Conservation (phyloP, 495 filamentous ascomycete genomes). For the Neurospora cerealis region DNA sequence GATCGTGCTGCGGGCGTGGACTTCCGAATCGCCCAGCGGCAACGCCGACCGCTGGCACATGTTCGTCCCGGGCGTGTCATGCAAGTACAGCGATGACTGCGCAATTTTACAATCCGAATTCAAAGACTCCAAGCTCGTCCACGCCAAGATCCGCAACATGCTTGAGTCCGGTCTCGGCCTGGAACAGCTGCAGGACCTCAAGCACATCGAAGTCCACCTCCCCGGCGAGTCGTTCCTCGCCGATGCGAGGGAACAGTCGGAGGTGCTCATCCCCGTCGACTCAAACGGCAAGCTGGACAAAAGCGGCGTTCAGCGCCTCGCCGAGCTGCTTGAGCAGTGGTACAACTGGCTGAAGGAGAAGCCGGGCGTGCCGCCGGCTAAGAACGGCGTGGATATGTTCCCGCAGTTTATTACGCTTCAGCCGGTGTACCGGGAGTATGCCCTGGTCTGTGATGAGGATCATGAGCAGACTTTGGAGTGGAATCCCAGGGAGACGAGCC, state of each 20-base stretch:
- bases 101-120: constrained; percentile 1
- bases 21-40: background rate
- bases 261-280: background rate
- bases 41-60: constrained; percentile 10
- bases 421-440: constrained; percentile 12
- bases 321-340: background rate
- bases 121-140: background rate
- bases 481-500: background rate
- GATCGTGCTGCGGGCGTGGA: background rate
- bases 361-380: background rate
- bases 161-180: background rate
- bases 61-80: constrained; percentile 6
- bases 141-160: background rate
- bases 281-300: background rate
- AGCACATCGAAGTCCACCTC: constrained; percentile 4
- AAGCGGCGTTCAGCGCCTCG: background rate
- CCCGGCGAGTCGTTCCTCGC: constrained; percentile 5
- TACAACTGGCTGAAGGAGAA: background rate
- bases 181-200: background rate
- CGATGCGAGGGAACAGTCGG: background rate
- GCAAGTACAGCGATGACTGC: background rate
- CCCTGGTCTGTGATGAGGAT: background rate
- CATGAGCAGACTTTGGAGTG: background rate
- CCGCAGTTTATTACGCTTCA: constrained; percentile 12
- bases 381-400: constrained; percentile 1